Evolutionary conservation across 2,329 filamentous ascomycete genomes (phyloP).

Genomic region (Trichoderma sp.): DNA sequence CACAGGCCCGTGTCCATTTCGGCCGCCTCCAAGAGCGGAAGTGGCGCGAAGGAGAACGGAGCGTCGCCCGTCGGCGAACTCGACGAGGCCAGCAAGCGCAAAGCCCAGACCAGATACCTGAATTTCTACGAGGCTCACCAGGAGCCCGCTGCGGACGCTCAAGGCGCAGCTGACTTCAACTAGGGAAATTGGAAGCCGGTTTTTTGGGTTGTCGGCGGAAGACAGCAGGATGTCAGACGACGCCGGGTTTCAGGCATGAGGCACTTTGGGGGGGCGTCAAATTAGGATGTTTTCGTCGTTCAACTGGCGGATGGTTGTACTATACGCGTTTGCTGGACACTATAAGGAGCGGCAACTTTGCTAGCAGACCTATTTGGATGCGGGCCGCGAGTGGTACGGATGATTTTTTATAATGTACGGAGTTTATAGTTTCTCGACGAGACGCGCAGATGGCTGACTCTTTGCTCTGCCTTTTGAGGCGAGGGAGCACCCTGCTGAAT

Average conservation of each 20-base stretch:
- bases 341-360: slow-evolving; percentile 20
- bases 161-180: slow-evolving; percentile 57
- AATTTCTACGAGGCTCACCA: slow-evolving; percentile 57
- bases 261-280: slow-evolving; percentile 24
- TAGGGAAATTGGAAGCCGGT: slow-evolving; percentile 35
- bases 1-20: slow-evolving; percentile 34
- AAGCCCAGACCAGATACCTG: slow-evolving; percentile 55
- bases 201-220: background rate
- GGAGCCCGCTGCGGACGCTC: slow-evolving; percentile 50
- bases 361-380: slow-evolving; percentile 23
- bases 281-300: slow-evolving; percentile 17
- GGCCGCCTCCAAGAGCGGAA: slow-evolving; percentile 27
- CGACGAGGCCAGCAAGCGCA: slow-evolving; percentile 53
- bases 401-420: slow-evolving; percentile 5
- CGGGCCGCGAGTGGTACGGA: slow-evolving; percentile 18
- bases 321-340: slow-evolving; percentile 25
- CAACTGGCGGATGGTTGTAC: slow-evolving; percentile 23
- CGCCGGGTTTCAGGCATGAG: slow-evolving; percentile 3
- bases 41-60: slow-evolving; percentile 51
- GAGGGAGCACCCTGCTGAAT: slow-evolving; percentile 1
- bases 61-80: slow-evolving; percentile 45
- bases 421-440: slow-evolving; percentile 1
- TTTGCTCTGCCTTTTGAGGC: background rate
- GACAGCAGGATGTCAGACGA: slow-evolving; percentile 9
- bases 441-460: background rate